These are phyloP conservation scores for Trematosphaeria pertusa DNA, from an alignment of 2,329 filamentous ascomycete genomes.

Conservation along the genomic window DNA sequence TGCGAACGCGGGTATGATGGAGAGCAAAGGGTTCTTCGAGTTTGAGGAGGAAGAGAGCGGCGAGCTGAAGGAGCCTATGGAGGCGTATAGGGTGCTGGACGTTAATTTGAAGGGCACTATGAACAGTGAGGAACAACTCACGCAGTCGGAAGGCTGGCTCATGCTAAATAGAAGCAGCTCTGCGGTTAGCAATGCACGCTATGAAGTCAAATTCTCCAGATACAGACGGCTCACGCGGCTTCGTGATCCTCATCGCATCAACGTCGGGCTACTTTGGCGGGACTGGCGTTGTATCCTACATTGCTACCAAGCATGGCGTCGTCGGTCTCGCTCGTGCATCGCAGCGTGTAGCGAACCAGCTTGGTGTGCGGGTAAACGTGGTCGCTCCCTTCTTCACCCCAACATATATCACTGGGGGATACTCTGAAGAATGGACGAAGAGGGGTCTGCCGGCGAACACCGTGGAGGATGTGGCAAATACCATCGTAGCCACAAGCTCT, in stretches of 20 bases:
- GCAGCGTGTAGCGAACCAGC: constrained; percentile 42
- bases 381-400: constrained; percentile 59
- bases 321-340: constrained; percentile 50
- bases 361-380: constrained; percentile 52
- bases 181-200: constrained; percentile 33
- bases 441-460: constrained; percentile 52
- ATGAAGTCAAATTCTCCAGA: constrained; percentile 45
- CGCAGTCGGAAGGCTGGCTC: no score
- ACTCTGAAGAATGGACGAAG: constrained; percentile 48
- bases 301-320: constrained; percentile 54
- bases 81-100: constrained; percentile 40
- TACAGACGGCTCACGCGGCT: constrained; percentile 36
- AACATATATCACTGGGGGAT: constrained; percentile 52
- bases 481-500: constrained; percentile 49
- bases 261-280: constrained; percentile 55
- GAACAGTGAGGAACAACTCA: constrained; percentile 55
- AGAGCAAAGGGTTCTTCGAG: constrained; percentile 38
- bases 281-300: constrained; percentile 51
- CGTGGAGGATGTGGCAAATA: constrained; percentile 51
- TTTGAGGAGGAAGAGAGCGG: constrained; percentile 41
- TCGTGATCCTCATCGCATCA: constrained; percentile 50
- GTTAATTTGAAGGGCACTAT: constrained; percentile 55
- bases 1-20: constrained; percentile 54
- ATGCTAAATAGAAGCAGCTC: constrained; percentile 21
- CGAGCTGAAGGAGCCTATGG: constrained; percentile 34